Evolutionary conservation across 2,329 filamentous ascomycete genomes (phyloP).

Genomic region (Penicillium brasilianum): DNA sequence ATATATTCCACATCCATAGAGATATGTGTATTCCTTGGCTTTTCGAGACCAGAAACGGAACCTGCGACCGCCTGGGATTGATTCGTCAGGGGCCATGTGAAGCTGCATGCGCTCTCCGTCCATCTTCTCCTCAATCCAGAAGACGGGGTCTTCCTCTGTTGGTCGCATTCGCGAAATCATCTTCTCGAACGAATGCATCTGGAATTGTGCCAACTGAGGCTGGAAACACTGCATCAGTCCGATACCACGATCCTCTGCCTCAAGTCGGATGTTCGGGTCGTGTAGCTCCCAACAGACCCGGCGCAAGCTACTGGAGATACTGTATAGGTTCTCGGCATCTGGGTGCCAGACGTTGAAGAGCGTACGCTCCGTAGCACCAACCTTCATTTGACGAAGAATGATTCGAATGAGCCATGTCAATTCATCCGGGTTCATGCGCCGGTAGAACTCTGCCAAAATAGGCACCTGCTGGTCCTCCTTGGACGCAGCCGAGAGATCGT

Average conservation of each 20-base stretch:
- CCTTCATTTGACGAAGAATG: constrained; percentile 78
- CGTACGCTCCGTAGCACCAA: constrained; percentile 83
- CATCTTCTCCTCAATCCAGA: constrained; percentile 98
- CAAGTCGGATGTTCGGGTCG: constrained; percentile 73
- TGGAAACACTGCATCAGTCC: constrained; percentile 94
- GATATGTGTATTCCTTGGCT: constrained; percentile 92
- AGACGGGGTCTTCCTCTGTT: constrained; percentile 73
- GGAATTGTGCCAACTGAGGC: constrained; percentile 91
- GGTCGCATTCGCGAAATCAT: constrained; percentile 73
- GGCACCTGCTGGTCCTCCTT: constrained; percentile 84
- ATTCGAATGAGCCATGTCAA: constrained; percentile 94
- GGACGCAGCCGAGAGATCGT: constrained; percentile 73
- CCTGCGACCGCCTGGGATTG: constrained; percentile 68
- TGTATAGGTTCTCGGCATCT: constrained; percentile 79
- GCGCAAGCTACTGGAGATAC: constrained; percentile 85
- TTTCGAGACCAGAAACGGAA: constrained; percentile 96
- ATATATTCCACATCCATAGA: constrained; percentile 79
- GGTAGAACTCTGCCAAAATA: constrained; percentile 83
- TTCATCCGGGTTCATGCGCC: constrained; percentile 90
- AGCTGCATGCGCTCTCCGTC: constrained; percentile 97
- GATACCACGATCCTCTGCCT: constrained; percentile 75
- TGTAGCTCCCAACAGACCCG: constrained; percentile 93
- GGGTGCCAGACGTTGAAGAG: constrained; percentile 83
- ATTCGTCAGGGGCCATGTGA: constrained; percentile 79
- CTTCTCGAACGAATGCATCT: constrained; percentile 79